These are phyloP conservation scores for Sextonia rubra DNA, from an alignment of 164 flowering plant genomes.

Conservation along the genomic window DNA sequence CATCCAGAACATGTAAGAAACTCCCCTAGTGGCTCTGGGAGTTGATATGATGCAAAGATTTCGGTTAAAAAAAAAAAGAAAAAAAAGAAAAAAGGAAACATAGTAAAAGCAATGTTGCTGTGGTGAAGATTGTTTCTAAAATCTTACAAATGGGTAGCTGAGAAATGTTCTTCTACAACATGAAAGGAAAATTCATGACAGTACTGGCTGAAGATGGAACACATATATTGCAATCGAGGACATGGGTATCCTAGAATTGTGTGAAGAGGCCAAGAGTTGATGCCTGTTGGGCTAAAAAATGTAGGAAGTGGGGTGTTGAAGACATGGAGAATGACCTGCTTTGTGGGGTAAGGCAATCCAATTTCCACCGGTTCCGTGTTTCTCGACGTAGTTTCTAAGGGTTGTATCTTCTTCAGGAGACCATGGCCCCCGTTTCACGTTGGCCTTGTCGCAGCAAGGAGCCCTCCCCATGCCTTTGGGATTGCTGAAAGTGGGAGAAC, in stretches of 20 bases:
- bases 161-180: too few species aligned
- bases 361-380: conserved; percentile 54
- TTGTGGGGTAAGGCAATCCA: conserved; percentile 68
- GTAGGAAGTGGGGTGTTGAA: not conserved
- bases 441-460: conserved; percentile 81
- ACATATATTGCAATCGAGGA: not conserved
- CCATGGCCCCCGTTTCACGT: conserved; percentile 84
- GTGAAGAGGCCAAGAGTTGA: not conserved
- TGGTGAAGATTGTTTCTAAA: too few species aligned
- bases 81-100: too few species aligned
- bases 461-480: conserved; percentile 57
- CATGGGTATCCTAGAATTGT: not conserved
- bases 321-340: conserved; percentile 44
- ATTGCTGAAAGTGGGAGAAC: not conserved
- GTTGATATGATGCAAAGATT: not conserved
- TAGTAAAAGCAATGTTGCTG: not conserved
- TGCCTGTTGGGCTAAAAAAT: not conserved
- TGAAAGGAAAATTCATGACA: too few species aligned
- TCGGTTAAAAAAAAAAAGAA: too few species aligned
- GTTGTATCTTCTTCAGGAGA: conserved; percentile 67
- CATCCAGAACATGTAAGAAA: not conserved
- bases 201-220: too few species aligned
- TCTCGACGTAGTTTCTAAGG: conserved; percentile 45
- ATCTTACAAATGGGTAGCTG: too few species aligned
- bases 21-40: not conserved